Conservation (phyloP, 169 alveolate genomes). For the Plasmodium ovale region DNA sequence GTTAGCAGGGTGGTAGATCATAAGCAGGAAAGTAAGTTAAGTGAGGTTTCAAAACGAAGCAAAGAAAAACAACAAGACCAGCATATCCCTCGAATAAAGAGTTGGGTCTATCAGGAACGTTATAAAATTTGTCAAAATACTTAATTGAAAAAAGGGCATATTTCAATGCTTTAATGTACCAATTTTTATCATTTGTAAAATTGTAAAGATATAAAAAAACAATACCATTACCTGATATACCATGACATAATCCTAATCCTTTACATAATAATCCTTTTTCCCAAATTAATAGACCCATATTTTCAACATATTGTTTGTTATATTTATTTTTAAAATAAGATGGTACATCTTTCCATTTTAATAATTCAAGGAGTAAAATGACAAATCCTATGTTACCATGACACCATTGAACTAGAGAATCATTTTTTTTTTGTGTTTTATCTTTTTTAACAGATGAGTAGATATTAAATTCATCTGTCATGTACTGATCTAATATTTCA, state of each 20-base stretch:
- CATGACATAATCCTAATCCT: constrained; percentile 70
- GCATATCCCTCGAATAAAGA: constrained; percentile 63
- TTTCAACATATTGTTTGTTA: constrained; percentile 23
- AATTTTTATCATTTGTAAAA: constrained; percentile 19
- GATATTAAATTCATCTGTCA: constrained; percentile 32
- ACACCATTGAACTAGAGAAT: constrained; percentile 55
- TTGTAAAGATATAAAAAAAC: constrained; percentile 42
- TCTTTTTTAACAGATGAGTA: constrained; percentile 41
- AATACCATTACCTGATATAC: constrained; percentile 61
- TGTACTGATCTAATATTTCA: constrained; percentile 26
- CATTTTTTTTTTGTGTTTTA: constrained; percentile 23
- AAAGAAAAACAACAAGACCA: constrained; percentile 36
- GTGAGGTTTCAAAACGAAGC: constrained; percentile 28
- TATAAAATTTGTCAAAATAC: constrained; percentile 36
- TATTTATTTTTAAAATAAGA: constrained; percentile 21
- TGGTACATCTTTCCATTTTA: constrained; percentile 34
- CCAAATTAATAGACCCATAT: constrained; percentile 58
- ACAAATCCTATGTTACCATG: constrained; percentile 65
- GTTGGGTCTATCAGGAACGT: constrained; percentile 55
- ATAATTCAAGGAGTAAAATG: constrained; percentile 42
- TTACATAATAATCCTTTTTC: constrained; percentile 40
- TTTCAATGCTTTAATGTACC: constrained; percentile 64
- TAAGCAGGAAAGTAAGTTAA: constrained; percentile 28
- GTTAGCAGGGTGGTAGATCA: constrained; percentile 11
- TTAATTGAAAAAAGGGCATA: constrained; percentile 57